Evolutionary conservation across 768 basidiomycete genomes (phyloP).

Genomic region (Lactarius vividus): DNA sequence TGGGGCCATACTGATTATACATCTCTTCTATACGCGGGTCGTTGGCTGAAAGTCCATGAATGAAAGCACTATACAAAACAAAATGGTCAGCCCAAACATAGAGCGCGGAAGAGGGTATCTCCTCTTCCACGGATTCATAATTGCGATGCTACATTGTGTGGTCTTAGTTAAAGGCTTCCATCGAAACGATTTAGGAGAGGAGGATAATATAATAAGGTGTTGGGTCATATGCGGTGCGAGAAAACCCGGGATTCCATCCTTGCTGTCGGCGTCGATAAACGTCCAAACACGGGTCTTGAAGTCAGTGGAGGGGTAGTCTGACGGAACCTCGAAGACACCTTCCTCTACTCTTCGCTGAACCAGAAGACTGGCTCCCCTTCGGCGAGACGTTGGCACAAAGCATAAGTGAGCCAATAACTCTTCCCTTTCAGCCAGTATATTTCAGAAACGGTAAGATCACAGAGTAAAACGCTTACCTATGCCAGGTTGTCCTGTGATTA

Average conservation of each 20-base stretch:
- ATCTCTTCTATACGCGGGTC: background rate
- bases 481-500: background rate
- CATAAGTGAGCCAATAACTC: background rate
- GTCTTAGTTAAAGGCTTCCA: background rate
- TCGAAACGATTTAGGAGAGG: background rate
- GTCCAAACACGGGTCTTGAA: background rate
- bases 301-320: background rate
- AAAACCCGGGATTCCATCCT: background rate
- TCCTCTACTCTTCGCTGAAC: too few relatives aligned
- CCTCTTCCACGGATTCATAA: background rate
- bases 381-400: background rate
- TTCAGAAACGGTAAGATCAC: background rate
- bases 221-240: background rate
- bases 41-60: background rate
- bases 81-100: background rate
- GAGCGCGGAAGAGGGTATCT: background rate
- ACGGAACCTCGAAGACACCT: background rate
- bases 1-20: background rate
- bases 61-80: background rate
- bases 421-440: background rate
- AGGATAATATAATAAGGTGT: background rate
- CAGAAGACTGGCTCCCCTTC: background rate
- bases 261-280: background rate
- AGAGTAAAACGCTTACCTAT: background rate
- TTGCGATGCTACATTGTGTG: background rate